Conservation (phyloP, 2,329 filamentous ascomycete species). For the Ceratocystis huliohia region DNA sequence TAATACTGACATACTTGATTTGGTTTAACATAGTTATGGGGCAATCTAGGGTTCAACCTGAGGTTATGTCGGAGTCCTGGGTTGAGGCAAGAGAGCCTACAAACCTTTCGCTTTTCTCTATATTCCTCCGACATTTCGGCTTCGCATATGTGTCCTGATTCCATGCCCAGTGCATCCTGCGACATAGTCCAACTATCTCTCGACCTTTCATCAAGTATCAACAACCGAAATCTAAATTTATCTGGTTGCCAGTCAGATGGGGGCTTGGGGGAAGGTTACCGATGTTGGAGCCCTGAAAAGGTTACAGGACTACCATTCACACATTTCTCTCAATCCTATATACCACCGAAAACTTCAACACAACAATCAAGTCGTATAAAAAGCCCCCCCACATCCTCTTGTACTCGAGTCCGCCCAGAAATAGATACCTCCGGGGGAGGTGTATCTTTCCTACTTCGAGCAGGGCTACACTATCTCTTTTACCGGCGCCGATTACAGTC, state of each 20-base stretch:
- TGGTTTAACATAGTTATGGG: constrained; percentile 14
- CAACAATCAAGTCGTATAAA: not conserved
- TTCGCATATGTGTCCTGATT: constrained; percentile 17
- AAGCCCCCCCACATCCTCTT: not conserved
- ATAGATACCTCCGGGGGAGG: not conserved
- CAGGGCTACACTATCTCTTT: constrained; percentile 11
- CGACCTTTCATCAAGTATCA: constrained; percentile 6
- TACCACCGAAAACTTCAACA: constrained; percentile 6
- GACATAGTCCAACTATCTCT: constrained; percentile 10
- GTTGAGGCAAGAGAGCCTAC: not conserved
- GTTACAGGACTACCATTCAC: constrained; percentile 11
- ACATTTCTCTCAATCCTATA: constrained; percentile 17
- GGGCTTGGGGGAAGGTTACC: not conserved
- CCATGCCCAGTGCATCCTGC: constrained; percentile 14
- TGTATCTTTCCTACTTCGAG: constrained; percentile 11
- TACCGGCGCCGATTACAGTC: not conserved
- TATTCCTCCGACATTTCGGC: constrained; percentile 19
- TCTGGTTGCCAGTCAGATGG: not conserved
- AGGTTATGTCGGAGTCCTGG: constrained; percentile 13
- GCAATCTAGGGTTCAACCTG: constrained; percentile 18
- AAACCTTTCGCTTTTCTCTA: constrained; percentile 17
- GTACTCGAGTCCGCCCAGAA: not conserved
- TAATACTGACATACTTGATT: not conserved
- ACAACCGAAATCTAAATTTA: not conserved
- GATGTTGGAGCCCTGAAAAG: not conserved